phyloP scores from a whole-genome alignment of 257 asterid genomes.

The Petunia axillaris region DNA sequence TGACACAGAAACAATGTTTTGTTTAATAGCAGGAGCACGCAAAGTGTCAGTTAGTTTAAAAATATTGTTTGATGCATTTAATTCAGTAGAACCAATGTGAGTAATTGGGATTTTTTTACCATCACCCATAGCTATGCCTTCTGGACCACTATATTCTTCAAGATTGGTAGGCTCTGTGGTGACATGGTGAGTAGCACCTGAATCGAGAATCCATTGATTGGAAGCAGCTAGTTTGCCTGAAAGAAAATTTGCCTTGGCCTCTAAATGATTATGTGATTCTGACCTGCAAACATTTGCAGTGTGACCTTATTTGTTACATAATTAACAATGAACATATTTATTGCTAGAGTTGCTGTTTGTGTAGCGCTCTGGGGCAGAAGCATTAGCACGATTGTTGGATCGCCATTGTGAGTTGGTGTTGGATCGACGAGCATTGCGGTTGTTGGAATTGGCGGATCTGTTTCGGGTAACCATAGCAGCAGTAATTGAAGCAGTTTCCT shows the following conservation, averaged over 20 bases:
- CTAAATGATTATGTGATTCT: not conserved
- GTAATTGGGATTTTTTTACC: no score
- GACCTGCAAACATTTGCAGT: no score
- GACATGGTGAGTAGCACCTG: not conserved
- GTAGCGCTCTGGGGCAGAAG: not conserved
- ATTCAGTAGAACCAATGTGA: no score
- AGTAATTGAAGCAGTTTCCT: not conserved
- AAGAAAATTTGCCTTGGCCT: not conserved
- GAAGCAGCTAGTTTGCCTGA: not conserved
- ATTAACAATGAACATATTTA: no score
- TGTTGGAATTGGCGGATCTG: not conserved
- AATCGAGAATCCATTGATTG: not conserved
- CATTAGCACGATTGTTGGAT: not conserved
- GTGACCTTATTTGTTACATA: not conserved
- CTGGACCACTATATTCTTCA: no score
- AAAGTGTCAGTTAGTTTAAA: no score
- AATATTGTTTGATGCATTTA: no score
- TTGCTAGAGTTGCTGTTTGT: no score
- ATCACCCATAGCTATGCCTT: not conserved
- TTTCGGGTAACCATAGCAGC: not conserved
- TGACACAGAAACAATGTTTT: no score
- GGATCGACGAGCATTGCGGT: not conserved
- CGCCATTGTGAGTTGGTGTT: not conserved
- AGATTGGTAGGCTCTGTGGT: not conserved
- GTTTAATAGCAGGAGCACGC: no score